phyloP scores from a whole-genome alignment of 768 basidiomycete species.

The Melanogaster broomeanus region DNA sequence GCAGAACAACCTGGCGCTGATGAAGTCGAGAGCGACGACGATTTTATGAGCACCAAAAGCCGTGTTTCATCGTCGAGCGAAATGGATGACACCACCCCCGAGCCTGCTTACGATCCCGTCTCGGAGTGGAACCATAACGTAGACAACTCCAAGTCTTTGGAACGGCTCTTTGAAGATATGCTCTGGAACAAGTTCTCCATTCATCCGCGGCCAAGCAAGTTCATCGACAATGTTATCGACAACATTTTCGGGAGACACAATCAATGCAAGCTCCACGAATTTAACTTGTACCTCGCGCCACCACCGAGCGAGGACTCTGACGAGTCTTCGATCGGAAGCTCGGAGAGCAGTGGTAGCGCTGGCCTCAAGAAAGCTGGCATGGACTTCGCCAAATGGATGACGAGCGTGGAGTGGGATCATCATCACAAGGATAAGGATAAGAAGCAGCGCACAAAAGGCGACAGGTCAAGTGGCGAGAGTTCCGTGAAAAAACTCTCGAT shows the following conservation, averaged over 20 bases:
- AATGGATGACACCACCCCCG: conserved; percentile 15
- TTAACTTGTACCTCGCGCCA: conserved; percentile 62
- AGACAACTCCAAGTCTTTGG: conserved; percentile 46
- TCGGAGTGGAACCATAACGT: conserved; percentile 44
- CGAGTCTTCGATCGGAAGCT: conserved; percentile 21
- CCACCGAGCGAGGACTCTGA: conserved; percentile 24
- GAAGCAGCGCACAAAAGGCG: conserved; percentile 20
- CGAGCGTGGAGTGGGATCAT: conserved; percentile 37
- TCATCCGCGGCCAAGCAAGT: conserved; percentile 51
- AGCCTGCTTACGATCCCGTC: conserved; percentile 22
- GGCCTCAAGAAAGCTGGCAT: conserved; percentile 31
- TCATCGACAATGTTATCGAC: conserved; percentile 46
- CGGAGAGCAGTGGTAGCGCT: conserved; percentile 25
- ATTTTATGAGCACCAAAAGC: conserved; percentile 34
- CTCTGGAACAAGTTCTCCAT: conserved; percentile 52
- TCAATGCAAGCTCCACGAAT: conserved; percentile 44
- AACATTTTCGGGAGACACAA: conserved; percentile 53
- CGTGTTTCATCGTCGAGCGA: conserved; percentile 26
- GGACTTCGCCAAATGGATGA: conserved; percentile 38
- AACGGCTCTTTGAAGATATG: conserved; percentile 62
- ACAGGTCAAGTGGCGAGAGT: conserved; percentile 30
- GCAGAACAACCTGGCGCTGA: conserved; percentile 11
- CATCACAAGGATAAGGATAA: conserved; percentile 30
- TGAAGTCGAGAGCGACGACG: conserved; percentile 33
- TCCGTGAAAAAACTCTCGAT: conserved; percentile 15